Evolutionary conservation across 2,329 filamentous ascomycete genomes (phyloP), one percentile per base, ranked within the genome.

Genomic region (Thielaviopsis ethacetica): DNA sequence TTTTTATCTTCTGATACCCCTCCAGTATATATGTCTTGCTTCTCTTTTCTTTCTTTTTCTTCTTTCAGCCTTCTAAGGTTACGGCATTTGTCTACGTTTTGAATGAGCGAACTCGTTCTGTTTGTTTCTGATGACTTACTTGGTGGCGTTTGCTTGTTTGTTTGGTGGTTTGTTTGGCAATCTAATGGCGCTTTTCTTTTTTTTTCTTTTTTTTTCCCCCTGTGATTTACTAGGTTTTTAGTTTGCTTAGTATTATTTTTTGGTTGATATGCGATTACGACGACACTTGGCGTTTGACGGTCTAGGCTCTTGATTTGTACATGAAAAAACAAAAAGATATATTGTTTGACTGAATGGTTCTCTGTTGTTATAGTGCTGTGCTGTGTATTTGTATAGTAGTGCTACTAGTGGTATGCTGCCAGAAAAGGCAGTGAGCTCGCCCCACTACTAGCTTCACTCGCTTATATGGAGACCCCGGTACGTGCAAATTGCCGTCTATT

Each of bases 381-480:
- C 34, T 38, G 3, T 38, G 34, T 10, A 38, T 10, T 38, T 38
- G 34, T 10, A 26, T 3, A 3, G 24, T 26, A 26, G 3, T 26
- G 24, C 24, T 26, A 26, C 12, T 34, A 12, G 30, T 34, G 30
- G 30, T 6, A 34, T n/a, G n/a, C 30, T 34, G 9, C 38, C 38
- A 44, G 13, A 44, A 44, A 44, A 17, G 17, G 38, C 38, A 44
- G 38, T 44, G 38, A 44, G 38, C 38, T 44, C 38, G 38, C 38
- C 38, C 38, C 12, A 5, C 10, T 15, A 44, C 38, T 44, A 44
- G 38, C 38, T 44, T 53, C 13, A 9, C 30, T n/a, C 47, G 50
- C 50, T 52, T 53, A 53, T 27, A 12, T 53, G 26, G 30, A 53
- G 52, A 54, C 53, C 53, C 53, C 53, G 53, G 53, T 54, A 54